Conservation (phyloP, 1,139 yeast genomes). For the Saccharomyces pastorianus region DNA sequence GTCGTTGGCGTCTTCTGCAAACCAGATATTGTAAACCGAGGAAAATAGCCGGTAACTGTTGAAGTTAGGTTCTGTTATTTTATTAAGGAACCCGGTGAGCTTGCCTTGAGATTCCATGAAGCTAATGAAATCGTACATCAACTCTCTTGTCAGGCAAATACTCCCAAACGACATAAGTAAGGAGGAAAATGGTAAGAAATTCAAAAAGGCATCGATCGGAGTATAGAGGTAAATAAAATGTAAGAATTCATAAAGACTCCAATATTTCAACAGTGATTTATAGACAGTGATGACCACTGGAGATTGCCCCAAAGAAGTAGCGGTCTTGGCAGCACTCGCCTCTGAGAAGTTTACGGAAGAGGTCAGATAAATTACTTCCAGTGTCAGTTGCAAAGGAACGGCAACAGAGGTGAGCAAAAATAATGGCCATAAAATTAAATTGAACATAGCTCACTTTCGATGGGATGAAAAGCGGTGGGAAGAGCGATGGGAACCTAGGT, state of each 20-base stretch:
- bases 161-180: not conserved
- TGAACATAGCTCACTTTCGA: not conserved
- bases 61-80: conserved; percentile 6
- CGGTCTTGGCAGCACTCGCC: not conserved
- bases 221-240: conserved; percentile 9
- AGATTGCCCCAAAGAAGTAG: not conserved
- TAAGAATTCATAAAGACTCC: conserved; percentile 9
- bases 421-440: not conserved
- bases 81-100: conserved; percentile 7
- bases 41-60: conserved; percentile 5
- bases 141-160: conserved; percentile 4
- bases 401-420: not conserved
- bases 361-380: not conserved
- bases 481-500: not conserved
- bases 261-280: conserved; percentile 10
- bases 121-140: conserved; percentile 7
- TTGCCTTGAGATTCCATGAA: conserved; percentile 11
- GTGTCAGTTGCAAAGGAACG: not conserved
- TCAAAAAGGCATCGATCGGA: conserved; percentile 5
- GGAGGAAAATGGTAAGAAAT: conserved; percentile 7
- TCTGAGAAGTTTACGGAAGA: not conserved
- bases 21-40: not conserved
- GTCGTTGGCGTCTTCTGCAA: not conserved
- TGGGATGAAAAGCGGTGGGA: not conserved
- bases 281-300: not conserved